Conservation (phyloP, 2,329 filamentous ascomycete species). For the Fusarium sp. region DNA sequence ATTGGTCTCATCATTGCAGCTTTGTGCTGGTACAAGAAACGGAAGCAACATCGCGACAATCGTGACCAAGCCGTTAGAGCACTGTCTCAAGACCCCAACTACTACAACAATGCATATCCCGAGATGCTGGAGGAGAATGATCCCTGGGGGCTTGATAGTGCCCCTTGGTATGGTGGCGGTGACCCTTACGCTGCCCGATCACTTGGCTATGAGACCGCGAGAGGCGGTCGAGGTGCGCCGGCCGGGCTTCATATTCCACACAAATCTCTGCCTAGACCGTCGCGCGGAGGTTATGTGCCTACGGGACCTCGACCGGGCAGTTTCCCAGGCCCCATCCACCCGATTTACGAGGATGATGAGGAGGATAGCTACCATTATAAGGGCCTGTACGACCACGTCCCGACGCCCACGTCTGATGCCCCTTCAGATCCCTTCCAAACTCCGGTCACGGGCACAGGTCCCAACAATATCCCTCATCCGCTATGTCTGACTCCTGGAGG, state of each 20-base stretch:
- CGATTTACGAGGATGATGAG: constrained; percentile 69
- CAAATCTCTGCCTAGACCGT: constrained; percentile 49
- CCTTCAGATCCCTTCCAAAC: constrained; percentile 64
- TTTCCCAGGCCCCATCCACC: constrained; percentile 62
- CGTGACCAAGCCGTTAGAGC: constrained; percentile 60
- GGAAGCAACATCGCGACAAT: constrained; percentile 50
- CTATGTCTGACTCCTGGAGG: constrained; percentile 45
- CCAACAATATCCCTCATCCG: constrained; percentile 32
- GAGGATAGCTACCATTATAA: constrained; percentile 54
- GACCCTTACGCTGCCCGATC: constrained; percentile 58
- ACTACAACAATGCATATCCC: constrained; percentile 57
- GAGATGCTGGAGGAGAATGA: constrained; percentile 59
- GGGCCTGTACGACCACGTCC: constrained; percentile 41
- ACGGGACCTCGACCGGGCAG: constrained; percentile 45
- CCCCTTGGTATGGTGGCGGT: constrained; percentile 58
- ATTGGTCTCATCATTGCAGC: constrained; percentile 59
- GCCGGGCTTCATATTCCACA: constrained; percentile 47
- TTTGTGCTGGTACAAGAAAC: constrained; percentile 63
- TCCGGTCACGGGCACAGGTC: constrained; percentile 48
- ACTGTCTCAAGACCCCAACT: constrained; percentile 61
- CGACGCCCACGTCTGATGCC: constrained; percentile 52
- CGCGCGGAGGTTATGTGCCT: constrained; percentile 50
- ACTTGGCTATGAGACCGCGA: constrained; percentile 63
- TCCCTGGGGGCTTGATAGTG: constrained; percentile 42
- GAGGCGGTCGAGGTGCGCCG: constrained; percentile 47